These are phyloP conservation scores for Plantago ovata DNA, from an alignment of 257 asterid genomes.

Conservation along the genomic window DNA sequence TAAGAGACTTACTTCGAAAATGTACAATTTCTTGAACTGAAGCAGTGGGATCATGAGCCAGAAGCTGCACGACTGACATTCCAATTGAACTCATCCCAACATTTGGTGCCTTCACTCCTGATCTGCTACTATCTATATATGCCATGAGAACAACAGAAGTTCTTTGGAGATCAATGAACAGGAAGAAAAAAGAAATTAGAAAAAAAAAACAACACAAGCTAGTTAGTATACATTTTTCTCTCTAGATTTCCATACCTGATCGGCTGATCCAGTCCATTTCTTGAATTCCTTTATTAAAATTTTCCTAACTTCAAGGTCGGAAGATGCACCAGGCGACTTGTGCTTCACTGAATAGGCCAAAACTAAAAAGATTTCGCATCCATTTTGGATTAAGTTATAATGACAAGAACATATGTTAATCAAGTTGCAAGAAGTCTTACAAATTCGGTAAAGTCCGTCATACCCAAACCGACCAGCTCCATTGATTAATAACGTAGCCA, in stretches of 20 bases:
- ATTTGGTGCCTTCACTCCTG: constrained; percentile 33
- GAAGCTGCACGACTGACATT: constrained; percentile 57
- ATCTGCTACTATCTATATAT: constrained; percentile 26
- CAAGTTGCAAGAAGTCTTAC: constrained; percentile 33
- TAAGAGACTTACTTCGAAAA: constrained; percentile 50
- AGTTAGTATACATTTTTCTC: background rate
- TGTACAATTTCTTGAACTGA: constrained; percentile 47
- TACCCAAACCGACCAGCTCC: constrained; percentile 90
- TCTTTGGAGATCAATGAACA: constrained; percentile 4
- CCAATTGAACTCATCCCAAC: constrained; percentile 88
- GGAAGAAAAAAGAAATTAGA: background rate
- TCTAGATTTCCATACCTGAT: constrained; percentile 35
- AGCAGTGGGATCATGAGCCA: constrained; percentile 45
- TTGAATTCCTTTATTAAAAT: constrained; percentile 57
- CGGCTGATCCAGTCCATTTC: constrained; percentile 47
- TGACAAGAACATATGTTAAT: background rate
- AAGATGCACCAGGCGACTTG: constrained; percentile 24
- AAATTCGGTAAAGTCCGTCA: constrained; percentile 65
- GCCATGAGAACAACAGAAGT: constrained; percentile 10
- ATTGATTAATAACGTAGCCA: constrained; percentile 69
- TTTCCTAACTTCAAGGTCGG: constrained; percentile 50
- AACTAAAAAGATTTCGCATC: background rate
- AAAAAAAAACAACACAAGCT: too few species aligned
- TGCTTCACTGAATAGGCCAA: constrained; percentile 42
- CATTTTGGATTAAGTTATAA: background rate